These are phyloP conservation scores for Hygrocybe punicea DNA, from an alignment of 768 basidiomycete genomes.

Conservation along the genomic window DNA sequence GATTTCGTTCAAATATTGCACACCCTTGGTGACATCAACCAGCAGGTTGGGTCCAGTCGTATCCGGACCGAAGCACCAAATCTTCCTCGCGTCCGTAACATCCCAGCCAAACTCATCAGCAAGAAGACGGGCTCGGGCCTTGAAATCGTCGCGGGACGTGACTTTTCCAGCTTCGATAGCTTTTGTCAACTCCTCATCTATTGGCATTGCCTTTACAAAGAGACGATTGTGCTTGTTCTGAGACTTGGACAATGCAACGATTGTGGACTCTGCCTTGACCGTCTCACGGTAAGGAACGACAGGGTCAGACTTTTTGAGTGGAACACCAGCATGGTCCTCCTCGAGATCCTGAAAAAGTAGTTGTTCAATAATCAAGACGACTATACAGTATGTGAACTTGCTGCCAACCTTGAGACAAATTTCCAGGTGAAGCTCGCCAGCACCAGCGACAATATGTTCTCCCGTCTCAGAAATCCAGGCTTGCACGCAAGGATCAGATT, in stretches of 20 bases:
- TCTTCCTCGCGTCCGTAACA: conserved; percentile 98
- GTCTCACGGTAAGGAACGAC: conserved; percentile 99
- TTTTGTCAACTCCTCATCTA: conserved; percentile 90
- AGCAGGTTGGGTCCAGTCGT: conserved; percentile 95
- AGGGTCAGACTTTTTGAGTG: conserved; percentile 95
- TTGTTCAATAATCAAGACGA: conserved; percentile 5
- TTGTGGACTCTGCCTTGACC: conserved; percentile 91
- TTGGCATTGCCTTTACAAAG: conserved; percentile 86
- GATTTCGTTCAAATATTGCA: conserved; percentile 99
- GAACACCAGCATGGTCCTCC: conserved; percentile 99
- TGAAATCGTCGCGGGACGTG: conserved; percentile 94
- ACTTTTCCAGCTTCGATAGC: conserved; percentile 89
- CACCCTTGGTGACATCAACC: conserved; percentile 98
- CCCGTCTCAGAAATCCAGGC: conserved; percentile 89
- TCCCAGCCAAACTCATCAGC: conserved; percentile 99
- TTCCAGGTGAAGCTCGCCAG: conserved; percentile 98
- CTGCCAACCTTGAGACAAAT: conserved; percentile 92
- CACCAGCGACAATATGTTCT: conserved; percentile 98
- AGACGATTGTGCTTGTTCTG: conserved; percentile 99
- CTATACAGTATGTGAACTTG: not conserved
- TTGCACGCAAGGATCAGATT: conserved; percentile 99
- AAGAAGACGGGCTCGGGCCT: conserved; percentile 88
- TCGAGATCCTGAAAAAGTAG: conserved; percentile 73
- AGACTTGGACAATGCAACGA: conserved; percentile 96
- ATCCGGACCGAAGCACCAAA: conserved; percentile 99